Base-by-base conservation (phyloP, 768 basidiomycete genomes). In the Scleroderma citrinum region DNA sequence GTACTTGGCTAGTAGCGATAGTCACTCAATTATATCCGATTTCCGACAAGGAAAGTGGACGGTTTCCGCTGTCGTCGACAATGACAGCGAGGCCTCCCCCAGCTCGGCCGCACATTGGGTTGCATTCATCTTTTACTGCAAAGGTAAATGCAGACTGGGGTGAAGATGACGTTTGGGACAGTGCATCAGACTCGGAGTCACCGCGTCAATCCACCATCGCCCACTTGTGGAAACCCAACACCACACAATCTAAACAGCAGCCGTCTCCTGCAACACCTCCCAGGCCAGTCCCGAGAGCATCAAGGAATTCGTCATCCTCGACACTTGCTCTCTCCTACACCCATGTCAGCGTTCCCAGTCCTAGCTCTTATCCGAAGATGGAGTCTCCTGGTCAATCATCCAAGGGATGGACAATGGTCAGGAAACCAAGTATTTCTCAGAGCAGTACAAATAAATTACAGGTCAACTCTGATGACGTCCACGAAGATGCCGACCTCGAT, bases 141-240 rank as follows among this genome's bases (percentile, higher is more conserved):
- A 76, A 53, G 45, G 74, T 69, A 56, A 76, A 68, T 49, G 65
- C 68, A 44, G 85, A 88, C 46, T 85, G 86, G 84, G 85, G 71
- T n/a, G 87, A 89, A 63, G 88, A 91, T 61, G 88, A 92, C 63
- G 87, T 80, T 40, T 92, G 88, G 88, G 88, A 91, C 69, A 85
- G 83, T 58, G 75, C 77, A 45, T 90, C 87, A 16, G 88, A 91
- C 69, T 82, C 82, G 40, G 87, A 87, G 66, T 82, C 78, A 47
- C 78, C 77, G 49, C 76, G 73, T 56, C 78, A 74, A 50, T 75
- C 76, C n/a, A 73, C 75, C 10, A 57, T 77, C 37, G 64, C 74
- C n/a, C 71, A 68, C 59, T 66, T 74, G 16, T 76, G 74, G 75
- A 71, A 55, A 59, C 54, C 68, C 61, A 55, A 60, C 54, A 48